These are phyloP conservation scores for Corymbia maculata DNA, from an alignment of 345 rosid genomes.

Conservation along the genomic window DNA sequence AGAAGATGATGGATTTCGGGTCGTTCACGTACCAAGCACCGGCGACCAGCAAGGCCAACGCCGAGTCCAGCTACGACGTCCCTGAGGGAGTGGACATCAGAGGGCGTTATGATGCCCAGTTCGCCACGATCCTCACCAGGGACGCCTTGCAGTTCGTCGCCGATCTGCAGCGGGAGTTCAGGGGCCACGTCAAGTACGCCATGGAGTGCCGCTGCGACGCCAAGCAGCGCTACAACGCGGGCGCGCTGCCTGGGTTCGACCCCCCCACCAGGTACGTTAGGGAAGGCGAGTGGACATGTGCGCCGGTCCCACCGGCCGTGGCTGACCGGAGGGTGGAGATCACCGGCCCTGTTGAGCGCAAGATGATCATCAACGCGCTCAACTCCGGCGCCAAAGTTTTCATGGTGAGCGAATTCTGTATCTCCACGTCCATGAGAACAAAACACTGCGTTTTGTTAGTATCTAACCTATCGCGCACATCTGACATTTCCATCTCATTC, in stretches of 20 bases:
- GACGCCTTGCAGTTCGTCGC: constrained; percentile 79
- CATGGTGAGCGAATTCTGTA: constrained; percentile 37
- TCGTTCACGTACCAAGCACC: not conserved
- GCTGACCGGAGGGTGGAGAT: constrained; percentile 83
- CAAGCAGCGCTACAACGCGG: constrained; percentile 38
- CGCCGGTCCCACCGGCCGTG: constrained; percentile 56
- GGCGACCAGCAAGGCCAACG: not conserved
- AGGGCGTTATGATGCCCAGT: constrained; percentile 60
- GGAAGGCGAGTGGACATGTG: constrained; percentile 70
- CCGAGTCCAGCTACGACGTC: constrained; percentile 24
- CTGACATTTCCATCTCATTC: not conserved
- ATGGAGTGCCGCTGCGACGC: constrained; percentile 75
- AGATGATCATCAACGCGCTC: constrained; percentile 95
- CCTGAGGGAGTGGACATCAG: constrained; percentile 74
- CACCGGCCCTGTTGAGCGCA: constrained; percentile 87
- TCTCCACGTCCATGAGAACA: not conserved
- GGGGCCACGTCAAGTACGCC: constrained; percentile 53
- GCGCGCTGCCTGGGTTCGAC: constrained; percentile 64
- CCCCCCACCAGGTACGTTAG: constrained; percentile 65
- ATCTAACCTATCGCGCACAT: not conserved
- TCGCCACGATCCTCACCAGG: constrained; percentile 53
- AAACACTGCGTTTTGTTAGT: not conserved
- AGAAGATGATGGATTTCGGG: constrained; percentile 8
- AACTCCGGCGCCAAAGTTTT: constrained; percentile 95
- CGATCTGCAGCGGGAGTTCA: constrained; percentile 68